A percentile compares a stretch with the other conserved stretches of the same genome.
phyloP scores from a whole-genome alignment of 495 filamentous ascomycete species.

The Oidiodendron maius region DNA sequence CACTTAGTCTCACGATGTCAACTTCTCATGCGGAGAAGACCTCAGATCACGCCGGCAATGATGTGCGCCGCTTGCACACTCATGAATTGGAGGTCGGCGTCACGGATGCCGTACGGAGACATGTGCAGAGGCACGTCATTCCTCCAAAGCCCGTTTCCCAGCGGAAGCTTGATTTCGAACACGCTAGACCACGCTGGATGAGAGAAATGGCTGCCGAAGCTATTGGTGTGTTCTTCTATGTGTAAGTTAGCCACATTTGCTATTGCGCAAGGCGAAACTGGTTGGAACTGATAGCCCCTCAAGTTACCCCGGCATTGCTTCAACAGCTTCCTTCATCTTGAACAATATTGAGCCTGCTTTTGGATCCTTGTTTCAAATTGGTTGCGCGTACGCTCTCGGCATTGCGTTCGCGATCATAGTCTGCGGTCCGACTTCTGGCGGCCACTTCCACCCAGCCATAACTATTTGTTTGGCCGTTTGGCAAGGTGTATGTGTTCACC shows the following conservation, averaged over 20 bases:
- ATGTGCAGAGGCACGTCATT: constrained; percentile 40
- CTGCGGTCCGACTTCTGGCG: constrained; percentile 44
- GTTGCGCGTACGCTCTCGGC: constrained; percentile 43
- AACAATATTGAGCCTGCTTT: constrained; percentile 31
- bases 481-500: constrained; percentile 33
- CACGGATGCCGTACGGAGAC: constrained; percentile 41
- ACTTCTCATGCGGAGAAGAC: constrained; percentile 17
- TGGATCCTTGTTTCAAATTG: constrained; percentile 41
- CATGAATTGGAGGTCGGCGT: constrained; percentile 39
- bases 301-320: constrained; percentile 40
- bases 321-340: constrained; percentile 38
- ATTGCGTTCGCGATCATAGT: constrained; percentile 51
- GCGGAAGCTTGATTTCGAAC: constrained; percentile 44
- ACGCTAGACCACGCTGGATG: constrained; percentile 37
- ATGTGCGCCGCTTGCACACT: constrained; percentile 22
- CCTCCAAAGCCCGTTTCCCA: constrained; percentile 37
- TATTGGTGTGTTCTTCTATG: constrained; percentile 47
- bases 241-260: constrained; percentile 21
- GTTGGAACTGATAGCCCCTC: constrained; percentile 7
- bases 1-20: too few relatives aligned
- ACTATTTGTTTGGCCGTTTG: constrained; percentile 43
- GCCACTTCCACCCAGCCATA: constrained; percentile 48
- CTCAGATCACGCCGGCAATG: constrained; percentile 5
- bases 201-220: constrained; percentile 42
- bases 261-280: constrained; percentile 4